Base-by-base conservation (phyloP, 345 rosid species). In the Orychophragmus violaceus region DNA sequence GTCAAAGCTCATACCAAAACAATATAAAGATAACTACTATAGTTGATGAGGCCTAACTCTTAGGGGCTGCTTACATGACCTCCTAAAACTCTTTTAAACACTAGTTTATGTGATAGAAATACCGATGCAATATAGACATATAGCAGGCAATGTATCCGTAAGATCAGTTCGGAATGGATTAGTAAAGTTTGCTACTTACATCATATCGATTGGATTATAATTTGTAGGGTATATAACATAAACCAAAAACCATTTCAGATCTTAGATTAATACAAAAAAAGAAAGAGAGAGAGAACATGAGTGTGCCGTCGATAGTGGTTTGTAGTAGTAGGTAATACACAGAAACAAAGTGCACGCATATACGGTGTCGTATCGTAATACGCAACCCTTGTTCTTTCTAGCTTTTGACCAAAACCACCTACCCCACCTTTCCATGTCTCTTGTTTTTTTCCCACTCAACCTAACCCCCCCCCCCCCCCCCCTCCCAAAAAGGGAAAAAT, bases 331-430 rank as follows among this genome's bases (percentile, higher is more conserved):
- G 72, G 52, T 61, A 12, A 74, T 62, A 64, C 41, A 46, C 7
- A 57, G 24, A 63, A 48, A 45, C 59, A 64, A 84, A 83, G 87
- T 73, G 75, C 59, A 53, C 76, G 13, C 6, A 54, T 6, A n/a
- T 76, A 82, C 85, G 84, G 78, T 74, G 80, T 76, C 85, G 84
- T 81, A 30, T 27, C 6, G n/a, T 2, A 21, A 39, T 28, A 51
- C 51, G 42, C 52, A 29, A 62, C 76, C 72, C 49, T 55, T 70
- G 74, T 77, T 80, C 21, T 59, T 59, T 55, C 74, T 77, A 74
- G 85, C 80, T 62, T 51, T 67, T n/a, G 62, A 60, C 77, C 61
- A 58, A 68, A 59, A 53, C 57, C 67, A 51, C 54, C 14, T 4
- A 28, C 5, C 72, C 72, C 72, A 66, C 73, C 65, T 44, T 24